These are phyloP conservation scores for Aphanomyces invadans DNA, from an alignment of 352 stramenopile species.

Conservation along the genomic window DNA sequence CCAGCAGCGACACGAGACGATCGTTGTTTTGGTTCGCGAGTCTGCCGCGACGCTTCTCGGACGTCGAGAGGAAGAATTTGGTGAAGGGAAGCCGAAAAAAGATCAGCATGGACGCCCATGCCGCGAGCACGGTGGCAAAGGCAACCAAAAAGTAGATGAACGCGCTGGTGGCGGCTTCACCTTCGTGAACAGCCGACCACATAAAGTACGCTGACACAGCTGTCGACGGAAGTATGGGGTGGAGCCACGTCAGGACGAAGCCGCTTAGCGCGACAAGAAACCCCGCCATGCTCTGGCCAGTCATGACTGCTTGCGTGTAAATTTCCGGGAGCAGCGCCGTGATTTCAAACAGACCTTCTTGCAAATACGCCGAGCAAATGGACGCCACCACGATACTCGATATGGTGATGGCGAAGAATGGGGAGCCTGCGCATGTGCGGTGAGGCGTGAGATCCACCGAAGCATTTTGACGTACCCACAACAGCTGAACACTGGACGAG, in stretches of 20 bases:
- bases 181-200: neutral
- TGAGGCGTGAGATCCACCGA: neutral
- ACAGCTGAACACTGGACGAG: conserved; percentile 71
- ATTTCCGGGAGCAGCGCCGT: conserved; percentile 60
- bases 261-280: conserved; percentile 64
- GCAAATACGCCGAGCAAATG: conserved; percentile 61
- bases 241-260: conserved; percentile 52
- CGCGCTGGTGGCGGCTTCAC: conserved; percentile 47
- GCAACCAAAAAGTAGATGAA: conserved; percentile 76
- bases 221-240: conserved; percentile 10
- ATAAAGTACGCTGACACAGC: too few relatives aligned
- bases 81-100: conserved; percentile 63
- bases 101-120: conserved; percentile 41
- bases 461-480: conserved; percentile 30
- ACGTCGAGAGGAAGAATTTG: conserved; percentile 41
- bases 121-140: conserved; percentile 55
- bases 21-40: too few relatives aligned
- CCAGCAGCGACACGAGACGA: neutral
- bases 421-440: conserved; percentile 24
- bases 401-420: conserved; percentile 75
- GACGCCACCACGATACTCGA: conserved; percentile 62
- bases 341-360: conserved; percentile 71
- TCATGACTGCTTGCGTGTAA: conserved; percentile 72
- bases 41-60: neutral
- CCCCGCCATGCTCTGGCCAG: conserved; percentile 65